Conservation (phyloP, 2,329 filamentous ascomycete species). For the Penicillium glabrum region DNA sequence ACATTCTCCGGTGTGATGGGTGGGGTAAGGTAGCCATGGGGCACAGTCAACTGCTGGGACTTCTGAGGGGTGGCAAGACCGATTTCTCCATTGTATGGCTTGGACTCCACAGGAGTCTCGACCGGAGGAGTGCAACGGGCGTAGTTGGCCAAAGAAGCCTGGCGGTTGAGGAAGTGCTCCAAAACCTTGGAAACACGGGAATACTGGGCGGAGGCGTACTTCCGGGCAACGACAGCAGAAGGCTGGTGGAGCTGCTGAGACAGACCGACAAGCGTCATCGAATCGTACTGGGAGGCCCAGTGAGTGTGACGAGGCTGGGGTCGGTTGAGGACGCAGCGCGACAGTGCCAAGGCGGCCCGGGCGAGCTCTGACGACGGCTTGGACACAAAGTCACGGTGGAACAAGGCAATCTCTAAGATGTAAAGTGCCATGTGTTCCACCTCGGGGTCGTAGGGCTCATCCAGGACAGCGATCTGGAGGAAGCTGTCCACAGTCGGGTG, state of each 20-base stretch:
- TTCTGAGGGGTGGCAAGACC: conserved; percentile 47
- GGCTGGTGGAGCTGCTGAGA: conserved; percentile 67
- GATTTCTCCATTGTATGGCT: conserved; percentile 42
- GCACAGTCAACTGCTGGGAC: conserved; percentile 34
- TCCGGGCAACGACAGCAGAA: conserved; percentile 66
- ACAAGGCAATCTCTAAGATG: conserved; percentile 90
- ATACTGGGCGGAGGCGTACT: conserved; percentile 66
- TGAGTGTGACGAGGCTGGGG: conserved; percentile 73
- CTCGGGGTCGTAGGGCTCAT: conserved; percentile 73
- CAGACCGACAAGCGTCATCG: conserved; percentile 57
- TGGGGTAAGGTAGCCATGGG: conserved; percentile 48
- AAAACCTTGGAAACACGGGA: conserved; percentile 64
- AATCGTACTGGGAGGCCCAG: conserved; percentile 63
- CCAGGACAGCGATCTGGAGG: conserved; percentile 79
- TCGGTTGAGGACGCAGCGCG: conserved; percentile 80
- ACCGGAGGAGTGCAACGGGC: conserved; percentile 42
- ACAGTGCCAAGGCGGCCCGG: conserved; percentile 78
- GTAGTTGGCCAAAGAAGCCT: conserved; percentile 56
- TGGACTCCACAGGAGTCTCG: conserved; percentile 37
- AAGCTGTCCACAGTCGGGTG: conserved; percentile 96
- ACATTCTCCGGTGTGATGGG: conserved; percentile 49
- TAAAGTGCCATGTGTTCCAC: conserved; percentile 94
- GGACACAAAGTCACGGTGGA: conserved; percentile 95
- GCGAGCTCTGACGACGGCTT: conserved; percentile 89
- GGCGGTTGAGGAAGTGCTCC: conserved; percentile 65